Evolutionary conservation across 805 yeast genomes (phyloP).

Genomic region (Hyphopichia homilentoma): DNA sequence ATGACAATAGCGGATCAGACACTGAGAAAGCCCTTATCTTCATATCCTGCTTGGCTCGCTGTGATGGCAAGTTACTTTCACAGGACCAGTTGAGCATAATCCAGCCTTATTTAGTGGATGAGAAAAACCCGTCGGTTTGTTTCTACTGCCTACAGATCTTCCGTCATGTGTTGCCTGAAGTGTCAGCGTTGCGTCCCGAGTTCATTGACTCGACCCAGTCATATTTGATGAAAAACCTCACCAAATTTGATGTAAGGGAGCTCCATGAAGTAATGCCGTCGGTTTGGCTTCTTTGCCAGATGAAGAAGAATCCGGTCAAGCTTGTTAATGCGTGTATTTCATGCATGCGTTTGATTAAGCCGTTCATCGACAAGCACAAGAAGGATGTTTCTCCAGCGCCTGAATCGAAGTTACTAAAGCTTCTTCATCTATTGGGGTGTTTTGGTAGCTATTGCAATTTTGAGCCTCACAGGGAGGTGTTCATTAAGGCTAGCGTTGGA

Average conservation of each 20-base stretch:
- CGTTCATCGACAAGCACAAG: slow-evolving; percentile 32
- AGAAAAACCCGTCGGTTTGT: slow-evolving; percentile 36
- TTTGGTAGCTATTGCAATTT: slow-evolving; percentile 71
- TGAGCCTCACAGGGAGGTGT: slow-evolving; percentile 39
- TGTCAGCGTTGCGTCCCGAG: slow-evolving; percentile 44
- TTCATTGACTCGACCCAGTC: slow-evolving; percentile 49
- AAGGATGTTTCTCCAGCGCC: slow-evolving; percentile 13
- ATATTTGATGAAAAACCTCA: slow-evolving; percentile 50
- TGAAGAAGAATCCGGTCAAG: slow-evolving; percentile 43
- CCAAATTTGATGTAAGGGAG: slow-evolving; percentile 58
- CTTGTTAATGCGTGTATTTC: slow-evolving; percentile 63
- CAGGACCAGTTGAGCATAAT: slow-evolving; percentile 66
- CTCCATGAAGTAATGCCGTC: slow-evolving; percentile 74
- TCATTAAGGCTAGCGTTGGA: slow-evolving; percentile 36
- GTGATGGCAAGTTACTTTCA: slow-evolving; percentile 49
- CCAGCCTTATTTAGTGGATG: slow-evolving; percentile 61
- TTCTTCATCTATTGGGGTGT: slow-evolving; percentile 62
- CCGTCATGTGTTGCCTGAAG: slow-evolving; percentile 43
- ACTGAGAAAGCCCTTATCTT: slow-evolving; percentile 43
- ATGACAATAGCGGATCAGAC: slow-evolving; percentile 18
- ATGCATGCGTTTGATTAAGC: slow-evolving; percentile 49
- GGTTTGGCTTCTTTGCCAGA: slow-evolving; percentile 51
- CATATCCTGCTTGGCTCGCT: slow-evolving; percentile 53
- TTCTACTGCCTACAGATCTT: slow-evolving; percentile 54
- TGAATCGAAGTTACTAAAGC: slow-evolving; percentile 49